Conservation (phyloP, 1,139 yeast genomes). For the Suhomyces atakaporum region DNA sequence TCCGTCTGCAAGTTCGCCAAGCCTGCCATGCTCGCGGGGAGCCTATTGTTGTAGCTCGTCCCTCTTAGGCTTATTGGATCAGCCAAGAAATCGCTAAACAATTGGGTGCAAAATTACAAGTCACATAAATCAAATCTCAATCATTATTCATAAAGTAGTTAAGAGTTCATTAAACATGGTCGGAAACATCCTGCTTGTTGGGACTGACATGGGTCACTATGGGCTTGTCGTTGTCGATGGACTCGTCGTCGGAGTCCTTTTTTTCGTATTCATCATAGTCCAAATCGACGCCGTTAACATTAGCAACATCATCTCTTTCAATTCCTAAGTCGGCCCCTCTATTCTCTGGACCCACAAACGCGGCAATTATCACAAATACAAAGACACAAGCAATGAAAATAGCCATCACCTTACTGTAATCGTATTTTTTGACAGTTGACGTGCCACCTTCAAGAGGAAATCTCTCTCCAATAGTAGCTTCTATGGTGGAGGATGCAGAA, state of each 20-base stretch:
- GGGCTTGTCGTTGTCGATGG: constrained; percentile 8
- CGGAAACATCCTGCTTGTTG: not conserved
- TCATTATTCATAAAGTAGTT: too few species aligned
- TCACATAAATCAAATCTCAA: too few species aligned
- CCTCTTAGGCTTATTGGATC: too few species aligned
- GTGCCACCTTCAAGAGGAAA: constrained; percentile 45
- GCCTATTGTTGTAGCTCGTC: too few species aligned
- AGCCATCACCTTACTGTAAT: constrained; percentile 65
- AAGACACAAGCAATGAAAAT: constrained; percentile 81
- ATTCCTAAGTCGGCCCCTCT: constrained; percentile 36
- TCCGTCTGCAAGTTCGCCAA: too few species aligned
- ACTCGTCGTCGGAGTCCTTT: constrained; percentile 14
- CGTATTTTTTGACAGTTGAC: constrained; percentile 16
- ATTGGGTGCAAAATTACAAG: too few species aligned
- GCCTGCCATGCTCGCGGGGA: too few species aligned
- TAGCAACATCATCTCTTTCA: constrained; percentile 19
- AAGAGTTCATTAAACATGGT: not conserved
- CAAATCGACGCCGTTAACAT: constrained; percentile 13
- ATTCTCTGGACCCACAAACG: constrained; percentile 75
- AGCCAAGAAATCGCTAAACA: too few species aligned
- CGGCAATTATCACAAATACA: constrained; percentile 57
- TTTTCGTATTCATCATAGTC: constrained; percentile 12
- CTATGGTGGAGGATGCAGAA: constrained; percentile 83
- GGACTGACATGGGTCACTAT: constrained; percentile 1
- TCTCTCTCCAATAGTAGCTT: constrained; percentile 68